A percentile compares a stretch with the other conserved stretches of the same genome.
These are phyloP conservation scores for Penicillium salamii DNA, from an alignment of 495 filamentous ascomycete genomes.

Conservation along the genomic window DNA sequence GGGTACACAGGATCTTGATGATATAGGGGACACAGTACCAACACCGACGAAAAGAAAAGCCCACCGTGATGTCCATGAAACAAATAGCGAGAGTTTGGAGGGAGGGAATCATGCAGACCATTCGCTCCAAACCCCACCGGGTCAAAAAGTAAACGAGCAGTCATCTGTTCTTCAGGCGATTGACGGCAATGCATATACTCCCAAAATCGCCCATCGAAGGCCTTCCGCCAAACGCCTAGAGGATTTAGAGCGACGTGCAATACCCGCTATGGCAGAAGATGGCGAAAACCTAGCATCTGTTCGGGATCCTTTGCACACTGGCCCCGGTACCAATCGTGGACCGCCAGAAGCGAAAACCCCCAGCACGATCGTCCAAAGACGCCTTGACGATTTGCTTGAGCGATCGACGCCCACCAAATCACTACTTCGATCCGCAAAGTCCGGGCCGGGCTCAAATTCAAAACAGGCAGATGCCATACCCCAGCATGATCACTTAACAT, in stretches of 20 bases:
- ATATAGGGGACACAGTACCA: constrained; percentile 55
- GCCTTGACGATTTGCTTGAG: constrained; percentile 39
- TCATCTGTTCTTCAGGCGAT: constrained; percentile 20
- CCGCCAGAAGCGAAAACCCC: neutral
- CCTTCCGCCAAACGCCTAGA: constrained; percentile 9
- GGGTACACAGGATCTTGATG: constrained; percentile 71
- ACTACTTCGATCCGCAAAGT: constrained; percentile 8
- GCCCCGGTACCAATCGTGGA: neutral
- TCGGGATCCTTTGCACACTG: neutral
- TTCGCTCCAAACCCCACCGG: neutral
- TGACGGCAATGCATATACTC: constrained; percentile 18
- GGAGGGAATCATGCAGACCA: neutral
- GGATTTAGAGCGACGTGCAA: constrained; percentile 14
- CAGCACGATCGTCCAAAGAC: constrained; percentile 10
- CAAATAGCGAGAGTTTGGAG: neutral
- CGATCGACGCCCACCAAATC: constrained; percentile 28
- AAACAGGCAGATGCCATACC: neutral
- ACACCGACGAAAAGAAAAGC: constrained; percentile 62
- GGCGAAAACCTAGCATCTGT: constrained; percentile 24
- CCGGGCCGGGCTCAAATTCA: neutral
- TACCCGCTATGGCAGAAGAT: constrained; percentile 42
- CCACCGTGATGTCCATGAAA: constrained; percentile 7
- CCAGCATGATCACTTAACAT: neutral
- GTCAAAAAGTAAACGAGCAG: neutral
- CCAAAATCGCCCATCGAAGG: neutral